Evolutionary conservation across 345 rosid genomes (phyloP).

Genomic region (Mallotus nudiflorus): DNA sequence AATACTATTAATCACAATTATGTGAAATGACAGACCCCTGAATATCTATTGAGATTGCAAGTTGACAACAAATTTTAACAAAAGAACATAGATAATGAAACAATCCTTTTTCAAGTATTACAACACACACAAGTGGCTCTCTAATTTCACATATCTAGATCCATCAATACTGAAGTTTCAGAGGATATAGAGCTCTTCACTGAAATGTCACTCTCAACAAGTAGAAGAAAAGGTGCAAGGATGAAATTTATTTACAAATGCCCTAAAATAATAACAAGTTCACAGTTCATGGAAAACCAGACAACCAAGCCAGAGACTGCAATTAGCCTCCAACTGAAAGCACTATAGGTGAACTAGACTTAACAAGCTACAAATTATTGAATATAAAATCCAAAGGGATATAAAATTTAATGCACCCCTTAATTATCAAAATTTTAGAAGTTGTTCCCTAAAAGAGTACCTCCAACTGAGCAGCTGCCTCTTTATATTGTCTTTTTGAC

Average conservation of each 20-base stretch:
- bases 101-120: not conserved
- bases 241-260: not conserved
- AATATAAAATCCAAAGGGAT: not conserved
- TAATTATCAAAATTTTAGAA: constrained; percentile 5
- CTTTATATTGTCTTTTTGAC: constrained; percentile 92
- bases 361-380: not conserved
- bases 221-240: not conserved
- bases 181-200: not conserved
- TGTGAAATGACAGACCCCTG: not conserved
- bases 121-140: not conserved
- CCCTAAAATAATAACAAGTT: not conserved
- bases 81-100: not conserved
- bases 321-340: too few relatives aligned
- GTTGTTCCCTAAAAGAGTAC: constrained; percentile 35
- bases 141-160: not conserved
- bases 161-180: not conserved
- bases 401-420: not conserved
- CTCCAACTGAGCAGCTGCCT: constrained; percentile 99
- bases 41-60: not conserved
- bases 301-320: not conserved
- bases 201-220: not conserved
- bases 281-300: not conserved
- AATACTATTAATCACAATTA: not conserved
- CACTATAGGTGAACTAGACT: too few relatives aligned
- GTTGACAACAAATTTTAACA: not conserved